Evolutionary conservation across 768 basidiomycete genomes (phyloP), one percentile per base, ranked within the genome.

Genomic region (Mycena amicta): DNA sequence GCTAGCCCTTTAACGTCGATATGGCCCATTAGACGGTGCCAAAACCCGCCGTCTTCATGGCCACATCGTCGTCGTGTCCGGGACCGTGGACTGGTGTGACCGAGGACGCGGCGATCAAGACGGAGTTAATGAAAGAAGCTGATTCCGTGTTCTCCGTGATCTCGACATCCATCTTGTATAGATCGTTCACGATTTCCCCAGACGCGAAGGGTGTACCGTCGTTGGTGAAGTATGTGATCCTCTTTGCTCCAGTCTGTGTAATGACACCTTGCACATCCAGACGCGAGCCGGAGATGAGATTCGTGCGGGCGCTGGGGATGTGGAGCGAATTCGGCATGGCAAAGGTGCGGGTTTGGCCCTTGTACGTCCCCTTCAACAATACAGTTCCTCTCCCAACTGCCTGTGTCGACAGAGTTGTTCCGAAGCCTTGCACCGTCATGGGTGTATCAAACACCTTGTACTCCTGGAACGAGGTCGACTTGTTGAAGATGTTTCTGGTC

Each of bases 1-100:
- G 54, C 18, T 2, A 62, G 61, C 53, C 61, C 61, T 62, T 62
- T 62, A 62, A 62, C 57, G 61, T 62, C 61, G 46, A 62, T 55
- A 25, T 62, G 61, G 52, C 61, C 61, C 22, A 62, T 53, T 62
- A 62, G 56, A 57, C 23, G 50, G 29, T 51, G 50, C 22, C 29
- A 51, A 51, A 51, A 51, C 20, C 50, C 50, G 29, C 12, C 12
- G 18, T n/a, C 29, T 51, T 51, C n/a, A n/a, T n/a, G n/a, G n/a
- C n/a, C 5, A 12, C 12, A 5, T 51, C 50, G 11, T 20, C 22
- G 12, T 51, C 26, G 13, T 5, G 5, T 25, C 29, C 20, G 26
- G 26, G 12, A 5, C 50, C 26, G 29, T 12, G 37, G n/a, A 39
- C n/a, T n/a, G 37, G 12, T 39, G 37, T n/a, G 37, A 39, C 37